phyloP scores from a whole-genome alignment of 352 stramenopile species.

The Phytophthora cryptogea region DNA sequence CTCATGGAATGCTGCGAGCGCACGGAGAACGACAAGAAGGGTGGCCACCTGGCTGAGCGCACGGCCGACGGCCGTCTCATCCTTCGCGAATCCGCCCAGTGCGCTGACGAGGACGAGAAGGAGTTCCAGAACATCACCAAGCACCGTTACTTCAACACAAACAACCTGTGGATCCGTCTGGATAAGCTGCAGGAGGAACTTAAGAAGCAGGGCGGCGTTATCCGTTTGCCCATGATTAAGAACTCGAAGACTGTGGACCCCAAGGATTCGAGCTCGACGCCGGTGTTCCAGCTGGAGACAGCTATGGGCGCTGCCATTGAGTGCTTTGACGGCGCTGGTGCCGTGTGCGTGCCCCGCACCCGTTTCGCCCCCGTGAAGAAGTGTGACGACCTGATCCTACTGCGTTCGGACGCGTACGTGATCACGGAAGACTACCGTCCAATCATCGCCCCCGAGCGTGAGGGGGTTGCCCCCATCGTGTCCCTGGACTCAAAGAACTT shows the following conservation, averaged over 20 bases:
- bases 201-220: constrained; percentile 77
- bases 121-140: constrained; percentile 91
- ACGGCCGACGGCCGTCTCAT: constrained; percentile 95
- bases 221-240: constrained; percentile 88
- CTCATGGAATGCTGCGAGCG: constrained; percentile 97
- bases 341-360: constrained; percentile 88
- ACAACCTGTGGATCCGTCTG: constrained; percentile 90
- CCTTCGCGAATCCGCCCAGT: constrained; percentile 91
- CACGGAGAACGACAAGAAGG: constrained; percentile 99
- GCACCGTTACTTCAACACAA: constrained; percentile 91
- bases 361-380: constrained; percentile 91
- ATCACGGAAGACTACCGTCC: constrained; percentile 96
- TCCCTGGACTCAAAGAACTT: constrained; percentile 97
- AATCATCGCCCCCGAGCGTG: constrained; percentile 94
- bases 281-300: constrained; percentile 89
- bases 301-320: constrained; percentile 89
- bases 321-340: constrained; percentile 85
- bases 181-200: constrained; percentile 87
- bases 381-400: constrained; percentile 87
- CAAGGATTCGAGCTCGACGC: constrained; percentile 82
- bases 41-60: constrained; percentile 93
- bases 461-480: constrained; percentile 95
- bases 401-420: constrained; percentile 98
- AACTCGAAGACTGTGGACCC: constrained; percentile 89
- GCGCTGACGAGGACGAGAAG: constrained; percentile 80